Conservation (phyloP, 1,139 yeast species). For the Candida pseudoviswanathii region DNA sequence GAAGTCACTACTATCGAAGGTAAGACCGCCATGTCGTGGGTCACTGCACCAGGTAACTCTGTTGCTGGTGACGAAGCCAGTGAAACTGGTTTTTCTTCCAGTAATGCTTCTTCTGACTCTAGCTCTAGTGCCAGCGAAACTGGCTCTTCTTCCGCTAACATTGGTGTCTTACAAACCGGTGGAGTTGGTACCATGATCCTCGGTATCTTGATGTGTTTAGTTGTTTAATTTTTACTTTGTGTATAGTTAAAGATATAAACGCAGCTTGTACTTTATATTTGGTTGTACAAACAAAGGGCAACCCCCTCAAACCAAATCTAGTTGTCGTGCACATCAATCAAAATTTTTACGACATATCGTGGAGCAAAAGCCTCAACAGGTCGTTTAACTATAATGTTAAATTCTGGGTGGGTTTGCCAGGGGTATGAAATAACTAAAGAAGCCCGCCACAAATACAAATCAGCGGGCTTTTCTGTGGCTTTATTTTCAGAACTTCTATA, state of each 20-base stretch:
- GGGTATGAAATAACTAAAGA: too few species aligned
- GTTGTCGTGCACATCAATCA: too few species aligned
- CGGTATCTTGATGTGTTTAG: slow-evolving; percentile 12
- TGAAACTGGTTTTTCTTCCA: slow-evolving; percentile 8
- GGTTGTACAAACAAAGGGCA: not conserved
- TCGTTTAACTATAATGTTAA: too few species aligned
- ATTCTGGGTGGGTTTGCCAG: too few species aligned
- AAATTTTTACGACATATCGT: too few species aligned
- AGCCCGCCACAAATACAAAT: too few species aligned
- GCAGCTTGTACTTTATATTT: not conserved
- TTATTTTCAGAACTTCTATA: too few species aligned
- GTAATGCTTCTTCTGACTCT: slow-evolving; percentile 10
- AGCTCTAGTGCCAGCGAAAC: slow-evolving; percentile 10
- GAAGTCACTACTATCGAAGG: slow-evolving; percentile 18
- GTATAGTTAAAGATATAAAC: not conserved
- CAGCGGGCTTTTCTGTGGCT: too few species aligned
- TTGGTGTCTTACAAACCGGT: slow-evolving; percentile 14
- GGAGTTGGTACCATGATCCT: slow-evolving; percentile 13
- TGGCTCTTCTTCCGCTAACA: slow-evolving; percentile 10
- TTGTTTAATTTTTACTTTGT: slow-evolving; percentile 4
- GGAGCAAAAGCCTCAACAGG: too few species aligned
- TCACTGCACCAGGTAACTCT: slow-evolving; percentile 18
- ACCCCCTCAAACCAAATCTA: too few species aligned
- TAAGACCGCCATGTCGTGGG: slow-evolving; percentile 16
- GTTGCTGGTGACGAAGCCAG: slow-evolving; percentile 16